Percentiles rank a stretch among this genome's conserved stretches.
Evolutionary conservation across 2,329 filamentous ascomycete species (phyloP).

Genomic region (Ophiostoma piceae): DNA sequence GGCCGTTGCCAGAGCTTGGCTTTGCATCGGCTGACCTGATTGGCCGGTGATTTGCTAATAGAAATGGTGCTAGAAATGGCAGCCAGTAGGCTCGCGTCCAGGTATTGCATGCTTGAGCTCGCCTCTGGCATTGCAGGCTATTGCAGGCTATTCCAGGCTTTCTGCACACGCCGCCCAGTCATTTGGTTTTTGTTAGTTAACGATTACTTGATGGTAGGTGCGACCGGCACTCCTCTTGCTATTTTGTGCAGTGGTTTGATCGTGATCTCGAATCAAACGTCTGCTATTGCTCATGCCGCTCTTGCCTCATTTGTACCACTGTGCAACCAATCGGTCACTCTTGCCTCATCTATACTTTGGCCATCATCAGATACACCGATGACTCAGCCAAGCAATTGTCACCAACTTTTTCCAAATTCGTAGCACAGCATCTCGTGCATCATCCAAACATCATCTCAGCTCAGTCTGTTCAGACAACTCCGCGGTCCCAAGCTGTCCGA

Average conservation of each 20-base stretch:
- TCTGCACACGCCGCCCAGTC: conserved; percentile 22
- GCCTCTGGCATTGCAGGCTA: no score
- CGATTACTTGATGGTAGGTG: conserved; percentile 23
- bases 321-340: no score
- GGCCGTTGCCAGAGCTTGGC: not conserved
- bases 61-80: conserved; percentile 15
- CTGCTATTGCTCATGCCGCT: conserved; percentile 7
- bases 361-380: not conserved
- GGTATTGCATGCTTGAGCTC: no score
- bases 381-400: not conserved
- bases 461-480: not conserved
- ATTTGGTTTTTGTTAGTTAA: conserved; percentile 27
- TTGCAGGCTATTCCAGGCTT: conserved; percentile 15
- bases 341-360: no score
- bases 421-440: no score
- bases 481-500: not conserved
- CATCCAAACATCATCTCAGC: not conserved
- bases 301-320: not conserved
- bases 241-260: not conserved
- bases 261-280: conserved; percentile 17
- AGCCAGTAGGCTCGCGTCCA: not conserved
- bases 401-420: not conserved
- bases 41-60: conserved; percentile 28
- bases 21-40: conserved; percentile 14
- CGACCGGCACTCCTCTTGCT: not conserved